A percentile compares a stretch with the other conserved stretches of the same genome.
These are phyloP conservation scores for Xylona heveae DNA, from an alignment of 495 filamentous ascomycete species.

Conservation along the genomic window DNA sequence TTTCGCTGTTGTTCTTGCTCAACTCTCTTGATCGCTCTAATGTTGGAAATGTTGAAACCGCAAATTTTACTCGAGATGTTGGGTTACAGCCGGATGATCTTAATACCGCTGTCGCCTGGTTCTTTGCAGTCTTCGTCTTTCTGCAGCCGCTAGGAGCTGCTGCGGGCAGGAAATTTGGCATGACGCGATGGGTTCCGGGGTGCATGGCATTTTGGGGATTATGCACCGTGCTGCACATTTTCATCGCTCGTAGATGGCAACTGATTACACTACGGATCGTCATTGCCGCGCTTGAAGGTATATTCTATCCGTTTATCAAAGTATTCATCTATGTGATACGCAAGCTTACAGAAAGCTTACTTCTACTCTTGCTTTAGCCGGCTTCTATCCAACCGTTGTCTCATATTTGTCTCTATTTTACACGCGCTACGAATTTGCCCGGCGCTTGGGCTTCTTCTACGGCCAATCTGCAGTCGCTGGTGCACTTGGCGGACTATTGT, in stretches of 20 bases:
- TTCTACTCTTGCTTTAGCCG: constrained; percentile 13
- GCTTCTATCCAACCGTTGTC: constrained; percentile 31
- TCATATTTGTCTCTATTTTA: constrained; percentile 33
- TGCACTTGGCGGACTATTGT: constrained; percentile 28
- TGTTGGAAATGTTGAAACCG: constrained; percentile 30
- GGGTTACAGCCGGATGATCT: constrained; percentile 23
- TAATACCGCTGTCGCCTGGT: constrained; percentile 29
- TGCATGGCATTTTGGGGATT: constrained; percentile 34
- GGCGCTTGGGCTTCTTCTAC: constrained; percentile 30
- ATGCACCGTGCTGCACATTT: constrained; percentile 24
- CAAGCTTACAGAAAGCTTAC: no score
- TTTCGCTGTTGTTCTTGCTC: constrained; percentile 27
- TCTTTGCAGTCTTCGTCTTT: constrained; percentile 33
- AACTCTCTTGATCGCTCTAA: constrained; percentile 30
- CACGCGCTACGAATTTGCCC: constrained; percentile 29
- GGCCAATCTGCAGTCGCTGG: constrained; percentile 34
- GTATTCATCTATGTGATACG: not conserved
- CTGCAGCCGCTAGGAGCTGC: constrained; percentile 34
- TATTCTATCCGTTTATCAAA: not conserved
- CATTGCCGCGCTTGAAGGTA: constrained; percentile 22
- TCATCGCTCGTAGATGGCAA: constrained; percentile 15
- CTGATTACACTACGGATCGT: constrained; percentile 19
- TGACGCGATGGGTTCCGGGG: constrained; percentile 27
- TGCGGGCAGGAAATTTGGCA: constrained; percentile 28
- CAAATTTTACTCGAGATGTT: constrained; percentile 25